Evolutionary conservation across 129 eudicot species (phyloP), one percentile per base, ranked within the genome.

Genomic region (Lactuca saligna): DNA sequence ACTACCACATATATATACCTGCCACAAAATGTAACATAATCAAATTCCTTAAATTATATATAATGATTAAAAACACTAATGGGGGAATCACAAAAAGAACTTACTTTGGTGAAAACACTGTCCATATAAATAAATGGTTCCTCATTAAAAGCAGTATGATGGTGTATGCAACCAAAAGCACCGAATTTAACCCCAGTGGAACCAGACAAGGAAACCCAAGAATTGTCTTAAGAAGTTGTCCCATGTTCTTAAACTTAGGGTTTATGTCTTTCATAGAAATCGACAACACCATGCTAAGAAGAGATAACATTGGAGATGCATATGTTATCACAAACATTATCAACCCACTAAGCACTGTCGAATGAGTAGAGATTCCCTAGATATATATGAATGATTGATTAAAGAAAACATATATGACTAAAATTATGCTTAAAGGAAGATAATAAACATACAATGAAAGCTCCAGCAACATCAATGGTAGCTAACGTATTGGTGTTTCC

Each of bases 91-190:
- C 68, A 70, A 10, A 33, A 71, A 71, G 31, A 34, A 81, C 96
- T 88, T 89, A 92, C 98, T 92, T 92, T 37, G 98, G 98, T 48
- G 98, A 92, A 84, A 92, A 92, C 76, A 92, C 98, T 34, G 91
- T 82, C 98, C 98, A 92, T 56, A 92, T 80, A 69, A 92, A 92
- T 8, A 92, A 76, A 77, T 92, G 98, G 59, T 89, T 86, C 88
- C 96, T 80, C 98, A 92, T 92, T 29, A 86, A 80, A 50, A 92
- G 83, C 83, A 92, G 75, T 8, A 92, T 71, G 66, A 79, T 70
- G 48, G 98, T 92, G 82, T 92, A 92, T 4, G 95, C 95, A 61
- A 80, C 79, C 80, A 89, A 79, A 66, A 92, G 72, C 63, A 89
- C 55, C 35, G 98, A 89, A 81, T 89, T 92, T 68, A 92, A 56